Evolutionary conservation across 768 basidiomycete genomes (phyloP).

Genomic region (Xerocomellus amylosporus): DNA sequence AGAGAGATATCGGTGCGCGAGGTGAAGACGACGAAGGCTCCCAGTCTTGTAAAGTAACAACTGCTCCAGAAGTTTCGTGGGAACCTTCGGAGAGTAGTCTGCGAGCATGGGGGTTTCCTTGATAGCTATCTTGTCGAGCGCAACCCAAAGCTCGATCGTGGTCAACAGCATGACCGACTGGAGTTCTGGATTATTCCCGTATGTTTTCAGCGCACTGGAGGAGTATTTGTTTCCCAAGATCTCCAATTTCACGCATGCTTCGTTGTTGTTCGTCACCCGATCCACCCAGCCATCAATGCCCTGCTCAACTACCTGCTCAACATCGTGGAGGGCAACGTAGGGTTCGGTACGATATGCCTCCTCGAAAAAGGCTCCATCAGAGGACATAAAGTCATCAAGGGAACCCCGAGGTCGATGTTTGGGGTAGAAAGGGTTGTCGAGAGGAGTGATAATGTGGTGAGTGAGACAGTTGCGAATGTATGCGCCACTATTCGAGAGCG

Average conservation of each 20-base stretch:
- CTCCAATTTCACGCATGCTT: conserved; percentile 14
- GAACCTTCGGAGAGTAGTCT: conserved; percentile 34
- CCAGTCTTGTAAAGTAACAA: conserved; percentile 29
- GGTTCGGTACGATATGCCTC: conserved; percentile 7
- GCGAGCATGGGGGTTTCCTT: conserved; percentile 24
- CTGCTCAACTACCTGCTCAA: conserved; percentile 34
- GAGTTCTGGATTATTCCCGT: conserved; percentile 36
- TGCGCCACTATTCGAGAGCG: conserved; percentile 28
- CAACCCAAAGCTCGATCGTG: conserved; percentile 36
- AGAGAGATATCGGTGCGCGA: conserved; percentile 32
- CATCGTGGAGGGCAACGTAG: conserved; percentile 30
- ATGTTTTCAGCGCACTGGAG: conserved; percentile 23
- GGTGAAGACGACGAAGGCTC: conserved; percentile 27
- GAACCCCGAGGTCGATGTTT: conserved; percentile 7
- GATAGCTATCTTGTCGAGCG: conserved; percentile 28
- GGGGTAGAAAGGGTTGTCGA: background rate
- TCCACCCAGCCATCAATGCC: conserved; percentile 35
- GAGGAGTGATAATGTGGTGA: background rate
- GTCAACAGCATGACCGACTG: conserved; percentile 43
- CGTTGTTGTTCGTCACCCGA: conserved; percentile 1
- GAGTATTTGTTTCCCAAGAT: conserved; percentile 28
- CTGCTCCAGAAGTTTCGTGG: conserved; percentile 22
- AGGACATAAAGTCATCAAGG: background rate
- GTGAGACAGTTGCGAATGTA: conserved; percentile 28
- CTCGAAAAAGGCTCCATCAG: conserved; percentile 6